Evolutionary conservation across 129 eudicot genomes (phyloP).

Genomic region (Gnaphalium uliginosum): DNA sequence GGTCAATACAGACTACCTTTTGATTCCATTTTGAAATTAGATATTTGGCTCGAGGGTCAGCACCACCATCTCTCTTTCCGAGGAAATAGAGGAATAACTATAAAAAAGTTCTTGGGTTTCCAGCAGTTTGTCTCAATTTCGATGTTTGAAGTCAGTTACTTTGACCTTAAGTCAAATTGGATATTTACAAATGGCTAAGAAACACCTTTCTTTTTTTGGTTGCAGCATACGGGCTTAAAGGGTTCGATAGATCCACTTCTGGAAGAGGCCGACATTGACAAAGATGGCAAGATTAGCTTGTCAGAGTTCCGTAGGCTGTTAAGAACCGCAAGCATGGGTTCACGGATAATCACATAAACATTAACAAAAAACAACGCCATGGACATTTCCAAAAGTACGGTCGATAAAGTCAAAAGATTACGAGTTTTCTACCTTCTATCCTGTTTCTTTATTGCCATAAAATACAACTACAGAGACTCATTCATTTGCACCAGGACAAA

Average conservation of each 20-base stretch:
- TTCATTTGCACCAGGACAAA: not conserved
- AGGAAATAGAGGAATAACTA: not conserved
- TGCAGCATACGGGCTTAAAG: constrained; percentile 77
- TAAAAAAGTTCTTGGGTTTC: too few species aligned
- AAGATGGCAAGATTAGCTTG: constrained; percentile 90
- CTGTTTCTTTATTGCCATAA: not conserved
- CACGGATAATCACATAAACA: constrained; percentile 35
- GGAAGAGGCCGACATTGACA: constrained; percentile 93
- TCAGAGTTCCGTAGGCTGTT: constrained; percentile 83
- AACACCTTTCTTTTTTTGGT: not conserved
- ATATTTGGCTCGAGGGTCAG: not conserved
- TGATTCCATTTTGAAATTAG: not conserved
- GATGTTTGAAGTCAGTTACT: not conserved
- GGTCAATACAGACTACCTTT: constrained; percentile 1
- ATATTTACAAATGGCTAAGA: not conserved
- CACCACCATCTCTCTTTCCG: not conserved
- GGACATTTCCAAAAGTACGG: not conserved
- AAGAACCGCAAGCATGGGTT: constrained; percentile 83
- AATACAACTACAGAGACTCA: constrained; percentile 2
- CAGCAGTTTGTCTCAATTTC: not conserved
- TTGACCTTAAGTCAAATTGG: not conserved
- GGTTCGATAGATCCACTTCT: constrained; percentile 85
- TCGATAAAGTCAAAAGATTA: constrained; percentile 1
- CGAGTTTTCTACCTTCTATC: not conserved
- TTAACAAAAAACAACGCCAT: not conserved